These are phyloP conservation scores for Dendrobium huoshanense DNA, from an alignment of 106 monocot species.

Conservation along the genomic window DNA sequence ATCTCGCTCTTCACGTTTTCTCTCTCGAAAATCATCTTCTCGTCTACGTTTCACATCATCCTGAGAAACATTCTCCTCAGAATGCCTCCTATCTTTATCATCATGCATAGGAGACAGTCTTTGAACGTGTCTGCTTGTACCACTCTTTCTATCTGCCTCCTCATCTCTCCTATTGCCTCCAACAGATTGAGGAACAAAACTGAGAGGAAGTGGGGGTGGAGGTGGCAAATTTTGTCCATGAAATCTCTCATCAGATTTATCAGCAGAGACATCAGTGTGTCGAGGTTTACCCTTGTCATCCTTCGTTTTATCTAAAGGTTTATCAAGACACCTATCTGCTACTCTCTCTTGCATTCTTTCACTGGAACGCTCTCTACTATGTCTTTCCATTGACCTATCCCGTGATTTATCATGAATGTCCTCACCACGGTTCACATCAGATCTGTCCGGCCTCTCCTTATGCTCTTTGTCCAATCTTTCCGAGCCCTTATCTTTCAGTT, in stretches of 20 bases:
- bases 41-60: slow-evolving; percentile 82
- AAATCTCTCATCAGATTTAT: slow-evolving; percentile 62
- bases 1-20: slow-evolving; percentile 87
- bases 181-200: slow-evolving; percentile 86
- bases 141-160: slow-evolving; percentile 60
- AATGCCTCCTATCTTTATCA: slow-evolving; percentile 72
- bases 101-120: slow-evolving; percentile 80
- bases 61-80: slow-evolving; percentile 69
- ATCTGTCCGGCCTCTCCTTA: slow-evolving; percentile 52
- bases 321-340: slow-evolving; percentile 45
- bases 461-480: slow-evolving; percentile 73
- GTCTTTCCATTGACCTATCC: slow-evolving; percentile 73
- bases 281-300: slow-evolving; percentile 70
- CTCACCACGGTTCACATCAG: slow-evolving; percentile 50
- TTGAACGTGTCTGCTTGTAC: slow-evolving; percentile 49
- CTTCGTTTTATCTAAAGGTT: slow-evolving; percentile 44
- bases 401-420: slow-evolving; percentile 51
- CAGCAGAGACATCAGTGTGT: slow-evolving; percentile 35
- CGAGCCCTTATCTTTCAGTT: slow-evolving; percentile 45
- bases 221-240: slow-evolving; percentile 81
- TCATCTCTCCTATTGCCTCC: slow-evolving; percentile 71
- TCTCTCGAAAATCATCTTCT: slow-evolving; percentile 83
- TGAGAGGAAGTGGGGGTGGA: slow-evolving; percentile 81
- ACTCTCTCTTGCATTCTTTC: slow-evolving; percentile 70
- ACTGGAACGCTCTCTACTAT: slow-evolving; percentile 59